Conservation (phyloP, 2,329 filamentous ascomycete genomes). For the Cercospora zeae-maydis region DNA sequence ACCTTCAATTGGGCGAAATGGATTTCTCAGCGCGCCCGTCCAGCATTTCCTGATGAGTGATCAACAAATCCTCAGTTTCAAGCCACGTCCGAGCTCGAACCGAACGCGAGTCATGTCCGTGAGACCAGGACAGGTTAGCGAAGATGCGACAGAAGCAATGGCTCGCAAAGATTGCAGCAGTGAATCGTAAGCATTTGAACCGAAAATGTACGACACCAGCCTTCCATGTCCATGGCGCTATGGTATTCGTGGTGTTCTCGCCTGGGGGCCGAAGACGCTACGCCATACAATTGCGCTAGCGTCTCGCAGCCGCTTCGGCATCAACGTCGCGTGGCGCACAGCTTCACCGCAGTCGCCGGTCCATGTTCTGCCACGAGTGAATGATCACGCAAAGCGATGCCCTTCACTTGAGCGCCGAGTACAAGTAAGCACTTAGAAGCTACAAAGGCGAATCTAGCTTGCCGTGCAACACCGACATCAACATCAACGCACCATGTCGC, state of each 20-base stretch:
- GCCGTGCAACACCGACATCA: not conserved
- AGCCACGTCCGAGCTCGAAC: not conserved
- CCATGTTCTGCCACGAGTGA: not conserved
- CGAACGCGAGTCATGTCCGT: not conserved
- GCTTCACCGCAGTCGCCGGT: not conserved
- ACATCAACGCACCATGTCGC: not conserved
- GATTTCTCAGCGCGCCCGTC: too few species aligned
- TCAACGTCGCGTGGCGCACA: not conserved
- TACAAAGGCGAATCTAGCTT: not conserved
- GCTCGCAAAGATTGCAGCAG: not conserved
- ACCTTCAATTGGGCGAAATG: too few species aligned
- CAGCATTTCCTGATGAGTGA: constrained; percentile 9
- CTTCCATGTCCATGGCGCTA: not conserved
- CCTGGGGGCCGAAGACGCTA: not conserved
- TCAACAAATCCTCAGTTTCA: constrained; percentile 1
- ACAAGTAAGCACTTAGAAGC: not conserved
- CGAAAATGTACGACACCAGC: not conserved
- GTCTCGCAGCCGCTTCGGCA: not conserved
- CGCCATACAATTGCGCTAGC: not conserved
- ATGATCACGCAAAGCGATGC: not conserved
- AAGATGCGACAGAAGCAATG: not conserved
- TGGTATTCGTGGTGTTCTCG: not conserved
- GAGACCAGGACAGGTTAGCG: not conserved
- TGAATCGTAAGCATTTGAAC: not conserved
- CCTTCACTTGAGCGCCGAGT: not conserved